Evolutionary conservation across 2,329 filamentous ascomycete species (phyloP), one percentile per base, ranked within the genome.

Genomic region (Colletotrichum sp.): DNA sequence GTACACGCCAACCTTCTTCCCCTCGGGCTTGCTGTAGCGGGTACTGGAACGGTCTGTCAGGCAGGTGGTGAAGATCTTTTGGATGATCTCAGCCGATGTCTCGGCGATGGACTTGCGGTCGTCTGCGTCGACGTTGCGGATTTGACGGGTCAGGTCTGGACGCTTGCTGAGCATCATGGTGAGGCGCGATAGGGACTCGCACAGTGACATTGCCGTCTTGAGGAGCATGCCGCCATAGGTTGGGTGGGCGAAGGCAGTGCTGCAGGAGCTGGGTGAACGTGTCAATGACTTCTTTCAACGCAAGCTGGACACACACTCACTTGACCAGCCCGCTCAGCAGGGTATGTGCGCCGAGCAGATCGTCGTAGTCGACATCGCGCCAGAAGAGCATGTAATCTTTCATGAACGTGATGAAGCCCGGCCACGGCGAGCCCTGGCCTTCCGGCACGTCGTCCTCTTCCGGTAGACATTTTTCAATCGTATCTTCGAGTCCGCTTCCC

Each of bases 41-140:
- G 90, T 92, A 22, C 92, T 92, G 2, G 91, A 93, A 65, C 95
- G 91, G 82, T 98, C 96, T 6, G 94, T 96, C 39, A 98, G 86
- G 78, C 96, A 98, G 52, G 95, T 95, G 13, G 95, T 97, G 82
- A 98, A 98, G 27, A 96, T 95, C 82, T 96, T 94, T 76, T 97
- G 94, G 75, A 98, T 94, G 66, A 95, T 94, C 81, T 98, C 96
- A 22, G 95, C 96, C 3, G 96, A 96, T 30, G 93, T 92, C 83
- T 98, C 96, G 13, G 96, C 95, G 55, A 98, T 90, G 3, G 95
- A 92, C 82, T 93, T 96, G 79, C 94, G 91, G 79, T 93, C 91
- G 68, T 94, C 92, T 30, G 93, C 92, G 28, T 92, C 93, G 10
- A 88, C 88, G 16, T 90, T 87, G 77, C 86, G 85, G n/a, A 96